These are phyloP conservation scores for Goffeauzyma gilvescens DNA, from an alignment of 768 basidiomycete genomes.

Conservation along the genomic window DNA sequence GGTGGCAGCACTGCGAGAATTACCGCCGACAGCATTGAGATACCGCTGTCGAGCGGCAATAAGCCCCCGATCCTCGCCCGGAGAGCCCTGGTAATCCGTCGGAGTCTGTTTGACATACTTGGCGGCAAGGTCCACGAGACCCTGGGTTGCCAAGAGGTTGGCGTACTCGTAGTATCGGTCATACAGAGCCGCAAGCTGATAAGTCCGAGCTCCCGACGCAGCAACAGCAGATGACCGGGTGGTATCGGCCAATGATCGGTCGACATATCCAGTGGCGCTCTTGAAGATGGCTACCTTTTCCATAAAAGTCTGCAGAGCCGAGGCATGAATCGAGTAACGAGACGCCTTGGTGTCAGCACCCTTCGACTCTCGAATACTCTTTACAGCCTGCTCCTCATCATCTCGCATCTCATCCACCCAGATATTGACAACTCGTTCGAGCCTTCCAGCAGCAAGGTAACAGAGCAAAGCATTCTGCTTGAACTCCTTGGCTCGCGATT, in stretches of 20 bases:
- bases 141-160: constrained; percentile 72
- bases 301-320: constrained; percentile 76
- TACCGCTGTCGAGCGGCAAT: constrained; percentile 24
- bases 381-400: constrained; percentile 46
- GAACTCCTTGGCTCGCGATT: constrained; percentile 35
- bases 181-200: constrained; percentile 69
- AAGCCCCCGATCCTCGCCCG: constrained; percentile 27
- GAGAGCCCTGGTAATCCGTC: constrained; percentile 49
- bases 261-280: constrained; percentile 41
- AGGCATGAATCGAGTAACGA: constrained; percentile 36
- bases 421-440: constrained; percentile 73
- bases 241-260: constrained; percentile 41
- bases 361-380: constrained; percentile 5
- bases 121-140: constrained; percentile 64
- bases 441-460: constrained; percentile 71
- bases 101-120: constrained; percentile 65
- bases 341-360: constrained; percentile 1
- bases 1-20: background rate
- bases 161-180: constrained; percentile 93
- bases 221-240: constrained; percentile 34
- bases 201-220: constrained; percentile 42
- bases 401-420: constrained; percentile 80
- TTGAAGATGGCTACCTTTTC: constrained; percentile 95
- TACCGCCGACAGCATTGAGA: constrained; percentile 2
- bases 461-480: constrained; percentile 80